A percentile compares a stretch with the other conserved stretches of the same genome.
phyloP scores from a whole-genome alignment of 1,284 basidiomycete genomes.

The Pascua sp. region DNA sequence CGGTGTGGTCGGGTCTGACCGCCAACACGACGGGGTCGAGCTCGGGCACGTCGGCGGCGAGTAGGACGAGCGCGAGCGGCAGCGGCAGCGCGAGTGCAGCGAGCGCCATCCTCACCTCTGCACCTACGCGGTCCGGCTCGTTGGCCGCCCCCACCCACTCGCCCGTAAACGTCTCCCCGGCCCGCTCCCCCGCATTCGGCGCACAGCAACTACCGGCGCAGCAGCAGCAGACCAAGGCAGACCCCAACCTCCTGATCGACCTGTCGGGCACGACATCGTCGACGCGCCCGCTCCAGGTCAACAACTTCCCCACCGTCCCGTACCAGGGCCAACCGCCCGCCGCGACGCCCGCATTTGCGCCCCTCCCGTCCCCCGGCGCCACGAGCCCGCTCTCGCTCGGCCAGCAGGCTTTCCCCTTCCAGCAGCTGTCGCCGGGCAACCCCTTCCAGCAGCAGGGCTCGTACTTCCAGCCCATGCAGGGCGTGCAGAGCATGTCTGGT shows the following conservation, averaged over 20 bases:
- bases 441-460: background rate
- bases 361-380: constrained; percentile 4
- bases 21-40: background rate
- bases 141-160: background rate
- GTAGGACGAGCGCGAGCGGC: background rate
- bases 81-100: background rate
- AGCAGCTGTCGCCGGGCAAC: constrained; percentile 1
- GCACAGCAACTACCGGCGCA: background rate
- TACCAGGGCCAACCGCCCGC: constrained; percentile 1
- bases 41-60: background rate
- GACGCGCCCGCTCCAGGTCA: constrained; percentile 37
- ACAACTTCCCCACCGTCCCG: constrained; percentile 14
- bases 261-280: constrained; percentile 21
- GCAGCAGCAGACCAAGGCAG: background rate
- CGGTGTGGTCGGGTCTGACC: background rate
- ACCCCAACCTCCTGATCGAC: constrained; percentile 24
- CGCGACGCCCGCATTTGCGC: constrained; percentile 1
- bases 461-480: background rate
- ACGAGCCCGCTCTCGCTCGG: constrained; percentile 12
- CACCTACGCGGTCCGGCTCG: background rate
- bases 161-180: background rate
- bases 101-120: background rate
- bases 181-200: background rate
- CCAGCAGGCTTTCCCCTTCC: constrained; percentile 16
- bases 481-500: background rate